Base-by-base conservation (phyloP, 805 yeast species). In the Yarrowia sp. region DNA sequence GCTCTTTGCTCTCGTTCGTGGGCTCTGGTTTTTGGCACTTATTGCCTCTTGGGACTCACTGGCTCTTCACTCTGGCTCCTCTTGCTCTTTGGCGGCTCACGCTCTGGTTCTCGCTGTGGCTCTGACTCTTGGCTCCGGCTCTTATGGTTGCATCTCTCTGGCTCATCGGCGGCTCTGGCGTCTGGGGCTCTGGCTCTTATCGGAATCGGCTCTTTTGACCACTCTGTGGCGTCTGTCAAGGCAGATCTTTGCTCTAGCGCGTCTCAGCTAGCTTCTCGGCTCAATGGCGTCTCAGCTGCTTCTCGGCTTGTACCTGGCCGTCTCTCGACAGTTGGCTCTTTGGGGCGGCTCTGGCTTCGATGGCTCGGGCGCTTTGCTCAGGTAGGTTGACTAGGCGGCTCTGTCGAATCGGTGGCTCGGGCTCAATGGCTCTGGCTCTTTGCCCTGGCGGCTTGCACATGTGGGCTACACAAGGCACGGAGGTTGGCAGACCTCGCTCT, bases 361-460 rank as follows among this genome's bases (percentile, higher is more conserved):
- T 44, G 51, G 51, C 51, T 44, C 51, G 51, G 35, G 51, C 51
- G 32, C 51, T 44, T 44, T 44, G 51, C 51, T 44, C 51, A 44
- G 51, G 51, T 44, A 44, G 25, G 51, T 29, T 13, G 21, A 42
- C 51, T 44, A 44, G 51, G 51, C 51, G 51, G 51, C 51, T 44
- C 33, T 13, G 51, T 44, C 32, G 47, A 25, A 10, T 44, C 51
- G 51, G 51, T 44, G 51, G 35, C 51, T 18, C 25, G 13, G 18
- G 51, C 35, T 6, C n/a, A n/a, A n/a, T 19, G 24, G 29, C 29
- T 35, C 39, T 24, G 35, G 35, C 51, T 29, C 51, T 27, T 44
- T 18, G 24, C 47, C 21, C 47, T 42, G 47, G 47, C 47, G 47
- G 47, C 46, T 21, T n/a, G n/a, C n/a, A n/a, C n/a, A n/a, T n/a